Base-by-base conservation (phyloP, 1,284 basidiomycete genomes). In the Cryptococcus depauperatus region DNA sequence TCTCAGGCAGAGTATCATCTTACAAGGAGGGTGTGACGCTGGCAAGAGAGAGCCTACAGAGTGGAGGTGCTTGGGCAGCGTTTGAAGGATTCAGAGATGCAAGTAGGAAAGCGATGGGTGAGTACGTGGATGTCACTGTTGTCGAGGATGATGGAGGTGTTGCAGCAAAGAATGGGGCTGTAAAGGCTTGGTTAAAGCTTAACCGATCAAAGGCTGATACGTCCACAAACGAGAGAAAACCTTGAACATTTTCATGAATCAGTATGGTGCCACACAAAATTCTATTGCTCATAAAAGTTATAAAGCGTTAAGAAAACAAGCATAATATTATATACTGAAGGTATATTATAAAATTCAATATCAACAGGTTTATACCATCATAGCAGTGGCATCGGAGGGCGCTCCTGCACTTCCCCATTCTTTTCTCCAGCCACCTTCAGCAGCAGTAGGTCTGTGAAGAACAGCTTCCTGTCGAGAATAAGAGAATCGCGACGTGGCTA, bases 21-120 rank as follows among this genome's bases (percentile, higher is more conserved):
- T 85, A 79, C 62, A 77, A 77, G 61, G 78, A 89, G 19, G 90
- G 87, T 2, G 81, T 85, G 0, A 68, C 69, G 46, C 59, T 85
- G 54, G 89, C 88, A n/a, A 71, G 77, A 58, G 76, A 84, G 67
- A 83, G 83, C 48, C 73, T 93, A 18, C 72, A 72, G 26, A 79
- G 79, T 22, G 88, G 90, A 2, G 78, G 75, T 27, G 89, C 89
- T 9, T 83, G 81, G 79, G 69, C 75, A 46, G 87, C 87, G 4
- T 73, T 92, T 38, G 70, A 76, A 45, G 66, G 61, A 33, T 82
- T 82, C 63, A 72, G 74, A 49, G 65, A 73, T 47, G 64, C 62
- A 13, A 66, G 64, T 29, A 60, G 62, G 46, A 56, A 57, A 37
- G 70, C 70, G 1, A 72, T 70, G 69, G 63, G 64, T 23, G 64